phyloP scores from a whole-genome alignment of 2,329 filamentous ascomycete genomes.

The Calonectria honghensis region DNA sequence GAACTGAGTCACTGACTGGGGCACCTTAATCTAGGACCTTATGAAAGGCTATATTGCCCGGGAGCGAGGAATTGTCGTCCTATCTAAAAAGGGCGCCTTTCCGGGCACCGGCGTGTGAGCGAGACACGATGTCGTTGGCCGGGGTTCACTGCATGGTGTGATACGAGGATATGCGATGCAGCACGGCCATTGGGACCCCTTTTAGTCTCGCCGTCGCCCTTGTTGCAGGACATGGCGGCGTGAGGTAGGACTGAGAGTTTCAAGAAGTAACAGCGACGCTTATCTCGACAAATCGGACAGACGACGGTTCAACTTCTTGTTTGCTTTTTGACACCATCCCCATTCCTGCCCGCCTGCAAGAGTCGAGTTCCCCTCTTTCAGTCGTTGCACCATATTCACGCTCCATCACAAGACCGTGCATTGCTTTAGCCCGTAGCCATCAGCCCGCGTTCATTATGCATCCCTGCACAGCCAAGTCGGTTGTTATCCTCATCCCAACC shows the following conservation, averaged over 20 bases:
- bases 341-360: conserved; percentile 39
- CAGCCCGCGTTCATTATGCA: conserved; percentile 36
- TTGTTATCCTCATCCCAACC: conserved; percentile 32
- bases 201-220: conserved; percentile 34
- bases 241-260: conserved; percentile 33
- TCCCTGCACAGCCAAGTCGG: conserved; percentile 39
- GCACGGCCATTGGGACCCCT: conserved; percentile 35
- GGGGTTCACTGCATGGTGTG: conserved; percentile 28
- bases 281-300: conserved; percentile 50
- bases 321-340: conserved; percentile 40
- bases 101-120: conserved; percentile 85
- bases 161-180: conserved; percentile 42
- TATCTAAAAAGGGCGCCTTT: conserved; percentile 95
- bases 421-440: conserved; percentile 42
- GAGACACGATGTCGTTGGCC: conserved; percentile 24
- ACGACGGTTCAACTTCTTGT: conserved; percentile 34
- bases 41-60: conserved; percentile 99
- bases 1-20: conserved; percentile 59
- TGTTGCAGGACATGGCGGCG: conserved; percentile 39
- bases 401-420: conserved; percentile 51
- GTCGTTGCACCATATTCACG: conserved; percentile 53
- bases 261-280: conserved; percentile 44
- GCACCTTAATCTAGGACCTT: conserved; percentile 76
- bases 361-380: conserved; percentile 36
- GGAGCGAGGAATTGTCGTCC: conserved; percentile 90